Base-by-base conservation (phyloP, 2,329 filamentous ascomycete species). In the Aspergillus pseudotamarii region DNA sequence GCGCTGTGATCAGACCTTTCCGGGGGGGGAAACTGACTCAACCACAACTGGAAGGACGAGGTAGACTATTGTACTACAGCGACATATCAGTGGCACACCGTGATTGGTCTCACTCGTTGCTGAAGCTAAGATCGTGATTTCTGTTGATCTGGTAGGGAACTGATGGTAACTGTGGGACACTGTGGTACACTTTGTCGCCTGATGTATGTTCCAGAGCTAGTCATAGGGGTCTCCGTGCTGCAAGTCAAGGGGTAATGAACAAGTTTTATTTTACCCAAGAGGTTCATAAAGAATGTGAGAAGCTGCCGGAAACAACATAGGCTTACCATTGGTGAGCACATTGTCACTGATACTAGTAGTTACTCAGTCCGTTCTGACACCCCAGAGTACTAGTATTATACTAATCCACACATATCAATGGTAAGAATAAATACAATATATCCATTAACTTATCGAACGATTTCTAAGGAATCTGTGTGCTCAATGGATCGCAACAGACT, bases 1-100 rank as follows among this genome's bases (percentile, higher is more conserved):
- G 50, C 30, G 51, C 51, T 26, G 32, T 55, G 51, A 55, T 38
- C 51, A 38, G 51, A 55, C 51, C 32, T 38, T 55, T 38, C 21
- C 12, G n/a, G 34, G n/a, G 51, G n/a, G 21, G 11, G 51, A 10
- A 14, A 6, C 30, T 36, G 19, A 36, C 19, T 32, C 51, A 54
- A 23, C 51, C 51, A 21, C 51, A 36, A 54, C 32, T 36, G 51
- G 51, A 36, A 21, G 34, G 48, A 21, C 32, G 32, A 36, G 12
- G 51, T 23, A 38, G n/a, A 38, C 51, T n/a, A 55, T 36, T 55
- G 51, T 55, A 38, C 51, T 38, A 55, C 51, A 26, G 21, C 28
- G 51, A 55, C 51, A 55, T 36, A 54, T 21, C 51, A 21, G 30
- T 21, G 19, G n/a, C 28, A 36, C n/a, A 38, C 51, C 6, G 19